Conservation (phyloP, 495 filamentous ascomycete genomes). For the Lasiosphaeria miniovina region DNA sequence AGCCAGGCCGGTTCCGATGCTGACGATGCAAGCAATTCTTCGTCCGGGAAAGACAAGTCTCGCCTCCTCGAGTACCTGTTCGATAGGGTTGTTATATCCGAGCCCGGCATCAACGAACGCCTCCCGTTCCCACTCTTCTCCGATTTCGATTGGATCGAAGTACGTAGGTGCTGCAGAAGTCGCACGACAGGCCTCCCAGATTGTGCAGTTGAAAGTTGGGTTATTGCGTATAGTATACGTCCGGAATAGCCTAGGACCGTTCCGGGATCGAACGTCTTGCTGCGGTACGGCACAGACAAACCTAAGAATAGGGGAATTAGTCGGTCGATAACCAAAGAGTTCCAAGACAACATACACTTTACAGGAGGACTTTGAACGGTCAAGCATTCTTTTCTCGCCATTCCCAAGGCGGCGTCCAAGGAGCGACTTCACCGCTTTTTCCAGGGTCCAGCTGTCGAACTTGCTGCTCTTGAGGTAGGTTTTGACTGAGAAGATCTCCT, state of each 20-base stretch:
- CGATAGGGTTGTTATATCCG: slow-evolving; percentile 19
- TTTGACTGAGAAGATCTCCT: slow-evolving; percentile 6
- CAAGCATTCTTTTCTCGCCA: slow-evolving; percentile 8
- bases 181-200: slow-evolving; percentile 9
- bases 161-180: slow-evolving; percentile 10
- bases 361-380: background rate
- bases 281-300: slow-evolving; percentile 9
- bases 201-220: slow-evolving; percentile 9
- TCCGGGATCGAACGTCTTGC: slow-evolving; percentile 5
- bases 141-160: slow-evolving; percentile 10
- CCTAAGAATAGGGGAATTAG: slow-evolving; percentile 5
- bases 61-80: slow-evolving; percentile 19
- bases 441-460: slow-evolving; percentile 3
- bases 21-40: slow-evolving; percentile 12
- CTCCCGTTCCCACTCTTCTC: slow-evolving; percentile 6
- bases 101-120: slow-evolving; percentile 20
- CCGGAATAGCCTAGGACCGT: slow-evolving; percentile 5
- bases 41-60: slow-evolving; percentile 6
- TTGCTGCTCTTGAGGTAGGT: slow-evolving; percentile 5
- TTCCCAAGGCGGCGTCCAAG: slow-evolving; percentile 1
- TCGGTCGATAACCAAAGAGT: background rate
- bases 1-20: slow-evolving; percentile 16
- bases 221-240: slow-evolving; percentile 10
- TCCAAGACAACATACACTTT: slow-evolving; percentile 8
- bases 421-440: slow-evolving; percentile 6